phyloP scores from a whole-genome alignment of 257 asterid genomes.

The Solanum bulbocastanum region DNA sequence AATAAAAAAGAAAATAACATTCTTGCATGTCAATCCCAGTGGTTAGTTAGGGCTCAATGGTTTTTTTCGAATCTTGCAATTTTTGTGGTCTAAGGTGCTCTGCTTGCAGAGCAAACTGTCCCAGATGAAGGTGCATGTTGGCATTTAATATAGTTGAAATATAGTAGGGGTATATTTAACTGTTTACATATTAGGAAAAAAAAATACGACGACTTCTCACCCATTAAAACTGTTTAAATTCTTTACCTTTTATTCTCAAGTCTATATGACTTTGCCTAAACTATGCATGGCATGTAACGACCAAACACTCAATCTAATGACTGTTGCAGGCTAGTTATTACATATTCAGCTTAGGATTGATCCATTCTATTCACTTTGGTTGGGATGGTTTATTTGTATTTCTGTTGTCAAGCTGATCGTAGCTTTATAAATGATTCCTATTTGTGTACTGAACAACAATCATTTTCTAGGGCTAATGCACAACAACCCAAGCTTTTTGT shows the following conservation, averaged over 20 bases:
- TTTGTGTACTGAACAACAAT: background rate
- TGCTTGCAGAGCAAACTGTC: background rate
- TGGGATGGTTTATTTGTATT: background rate
- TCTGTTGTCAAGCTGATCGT: background rate
- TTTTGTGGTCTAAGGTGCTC: background rate
- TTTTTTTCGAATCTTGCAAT: background rate
- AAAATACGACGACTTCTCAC: background rate
- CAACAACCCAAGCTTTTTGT: constrained; percentile 70
- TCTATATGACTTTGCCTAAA: background rate
- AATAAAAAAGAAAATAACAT: background rate
- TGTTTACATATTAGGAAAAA: background rate
- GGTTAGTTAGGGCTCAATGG: background rate
- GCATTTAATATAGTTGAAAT: background rate
- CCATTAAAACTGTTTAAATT: background rate
- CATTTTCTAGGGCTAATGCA: constrained; percentile 53
- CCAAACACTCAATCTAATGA: background rate
- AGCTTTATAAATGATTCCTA: background rate
- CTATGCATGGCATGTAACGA: background rate
- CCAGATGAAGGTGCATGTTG: background rate
- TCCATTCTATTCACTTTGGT: background rate
- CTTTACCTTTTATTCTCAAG: background rate
- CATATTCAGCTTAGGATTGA: background rate
- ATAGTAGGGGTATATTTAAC: background rate
- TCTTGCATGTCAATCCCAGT: background rate
- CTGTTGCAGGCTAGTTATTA: background rate